Conservation (phyloP, 2,329 filamentous ascomycete genomes). For the Monosporascus sp. region DNA sequence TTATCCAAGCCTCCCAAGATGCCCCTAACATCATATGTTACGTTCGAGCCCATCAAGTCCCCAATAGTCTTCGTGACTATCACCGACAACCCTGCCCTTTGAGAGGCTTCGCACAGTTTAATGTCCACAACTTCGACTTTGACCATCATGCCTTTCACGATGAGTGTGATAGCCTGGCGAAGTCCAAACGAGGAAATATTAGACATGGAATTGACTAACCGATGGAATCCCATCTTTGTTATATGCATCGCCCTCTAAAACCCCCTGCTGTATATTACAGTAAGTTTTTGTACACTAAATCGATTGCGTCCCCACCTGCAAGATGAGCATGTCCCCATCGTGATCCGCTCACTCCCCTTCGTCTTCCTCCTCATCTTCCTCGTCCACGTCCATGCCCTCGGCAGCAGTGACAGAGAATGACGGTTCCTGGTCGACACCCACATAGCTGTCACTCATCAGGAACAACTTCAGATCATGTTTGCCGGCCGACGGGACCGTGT, state of each 20-base stretch:
- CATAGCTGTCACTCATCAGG: constrained; percentile 95
- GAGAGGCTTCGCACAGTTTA: neutral
- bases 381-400: constrained; percentile 93
- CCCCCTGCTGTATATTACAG: constrained; percentile 25
- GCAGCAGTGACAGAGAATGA: constrained; percentile 78
- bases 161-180: neutral
- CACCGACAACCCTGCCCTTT: too few species aligned
- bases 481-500: constrained; percentile 77
- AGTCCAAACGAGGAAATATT: neutral
- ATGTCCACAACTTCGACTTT: neutral
- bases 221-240: neutral
- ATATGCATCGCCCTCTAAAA: constrained; percentile 8
- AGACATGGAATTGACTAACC: neutral
- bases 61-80: too few species aligned
- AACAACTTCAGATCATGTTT: constrained; percentile 85
- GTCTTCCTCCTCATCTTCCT: constrained; percentile 75
- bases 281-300: constrained; percentile 22
- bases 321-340: constrained; percentile 2
- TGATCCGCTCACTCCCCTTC: constrained; percentile 31
- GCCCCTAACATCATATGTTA: too few species aligned
- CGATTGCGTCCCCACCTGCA: constrained; percentile 17
- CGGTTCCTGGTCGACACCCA: constrained; percentile 94
- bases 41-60: too few species aligned
- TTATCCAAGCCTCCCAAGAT: too few species aligned
- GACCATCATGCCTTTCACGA: neutral